Base-by-base conservation (phyloP, 1,284 basidiomycete genomes). In the Apiotrichum gamsii region DNA sequence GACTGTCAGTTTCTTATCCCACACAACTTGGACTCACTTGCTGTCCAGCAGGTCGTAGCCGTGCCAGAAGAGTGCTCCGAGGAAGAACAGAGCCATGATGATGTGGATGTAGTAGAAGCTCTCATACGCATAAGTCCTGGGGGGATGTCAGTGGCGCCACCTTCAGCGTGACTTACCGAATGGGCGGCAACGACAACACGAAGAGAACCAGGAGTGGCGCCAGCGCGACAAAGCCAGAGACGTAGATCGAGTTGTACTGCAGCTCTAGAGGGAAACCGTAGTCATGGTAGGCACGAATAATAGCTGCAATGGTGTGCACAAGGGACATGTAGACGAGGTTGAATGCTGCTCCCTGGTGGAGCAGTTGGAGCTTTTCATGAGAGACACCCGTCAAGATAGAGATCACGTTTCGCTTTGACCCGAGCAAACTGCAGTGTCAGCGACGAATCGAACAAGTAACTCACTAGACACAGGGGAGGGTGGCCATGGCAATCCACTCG, bases 361-460 rank as follows among this genome's bases (percentile, higher is more conserved):
- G 73, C 8, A 76, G 72, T 50, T 76, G 74, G 2, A 77, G 68
- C 56, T 74, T 74, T 56, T 76, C 75, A 53, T 76, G 75, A n/a
- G 74, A 74, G 11, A 69, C 65, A 16, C 73, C 72, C 6, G 74
- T 73, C 20, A 76, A 47, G 36, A 75, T 52, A 4, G 61, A 65
- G 36, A 77, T 59, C 35, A 67, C 53, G 57, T 76, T 76, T 44
- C 72, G 61, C 45, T 77, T 77, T n/a, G 69, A 69, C 2, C 70
- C 72, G 52, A 76, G 72, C 9, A 41, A 14, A 24, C 43, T 44
- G 43, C 28, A 6, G 18, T 13, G 18, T 11, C 14, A 15, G 15
- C 30, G 8, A 13, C 19, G 5, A 4, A 8, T 13, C 36, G 15
- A 20, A 11, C n/a, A 6, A 15, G 15, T 4, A 10, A 44, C 47